Base-by-base conservation (phyloP, 352 stramenopile genomes). In the Phytophthora crassamura region DNA sequence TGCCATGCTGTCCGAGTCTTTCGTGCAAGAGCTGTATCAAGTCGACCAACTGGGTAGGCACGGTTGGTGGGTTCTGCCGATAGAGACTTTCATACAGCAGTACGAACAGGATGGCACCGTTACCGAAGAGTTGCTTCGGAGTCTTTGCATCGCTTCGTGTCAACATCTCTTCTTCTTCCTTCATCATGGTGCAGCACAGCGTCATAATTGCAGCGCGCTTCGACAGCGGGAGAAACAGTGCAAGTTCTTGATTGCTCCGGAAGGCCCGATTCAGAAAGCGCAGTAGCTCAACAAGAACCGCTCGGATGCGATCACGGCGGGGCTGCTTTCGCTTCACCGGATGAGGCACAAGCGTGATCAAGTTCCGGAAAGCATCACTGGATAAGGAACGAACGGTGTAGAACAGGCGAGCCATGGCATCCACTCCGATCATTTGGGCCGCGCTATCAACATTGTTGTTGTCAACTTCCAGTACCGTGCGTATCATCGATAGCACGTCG, bases 91-190 rank as follows among this genome's bases (percentile, higher is more conserved):
- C 70, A 42, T 78, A 78, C 12, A 90, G 40, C 2, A 77, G 54
- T 6, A 88, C 14, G 39, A 90, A 89, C 34, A 88, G 54, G 5
- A 89, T 78, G 1, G 79, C 70, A 28, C 79, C 73, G 41, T 80
- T 79, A 0, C 77, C 75, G 56, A 89, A 80, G 4, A 90, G 67
- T 30, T 78, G 74, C 16, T 63, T 72, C 7, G 82, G 58, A 0
- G 55, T 77, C 47, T 80, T 88, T 22, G 74, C 69, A 45, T 85
- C 79, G 18, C 64, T 78, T n/a, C 64, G 74, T 11, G 66, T 57
- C 4, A 81, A 43, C n/a, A 49, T 72, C 6, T 82, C 73, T 54
- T 91, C 82, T 66, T 91, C 84, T 42, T 93, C 80, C 51, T 93
- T 93, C 60, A 93, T 81, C 48, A 93, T 53, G 15, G 48, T 63